Conservation (phyloP, 2,329 filamentous ascomycete species). For the Monosporascus sp. region DNA sequence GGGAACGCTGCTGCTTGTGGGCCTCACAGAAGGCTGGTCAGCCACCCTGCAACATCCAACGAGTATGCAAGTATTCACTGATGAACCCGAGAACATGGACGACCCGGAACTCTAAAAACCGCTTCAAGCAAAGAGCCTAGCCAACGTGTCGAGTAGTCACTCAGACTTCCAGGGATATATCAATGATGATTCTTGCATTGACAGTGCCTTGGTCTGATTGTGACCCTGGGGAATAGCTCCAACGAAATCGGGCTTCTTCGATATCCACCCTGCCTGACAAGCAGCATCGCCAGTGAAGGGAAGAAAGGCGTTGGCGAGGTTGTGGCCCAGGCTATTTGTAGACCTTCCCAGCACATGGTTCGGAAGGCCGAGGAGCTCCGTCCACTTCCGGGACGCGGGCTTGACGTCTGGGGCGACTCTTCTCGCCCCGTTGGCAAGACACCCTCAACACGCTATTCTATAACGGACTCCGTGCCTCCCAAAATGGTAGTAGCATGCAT, state of each 20-base stretch:
- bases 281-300: no score
- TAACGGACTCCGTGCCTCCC: neutral
- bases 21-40: neutral
- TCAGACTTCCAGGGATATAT: neutral
- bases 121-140: neutral
- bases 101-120: neutral
- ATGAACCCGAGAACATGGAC: neutral
- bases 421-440: no score
- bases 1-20: neutral
- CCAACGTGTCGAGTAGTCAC: neutral
- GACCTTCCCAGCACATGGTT: no score
- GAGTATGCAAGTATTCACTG: neutral
- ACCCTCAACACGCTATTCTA: no score
- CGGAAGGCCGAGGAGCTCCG: no score
- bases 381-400: no score
- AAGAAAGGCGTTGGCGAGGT: neutral
- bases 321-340: neutral
- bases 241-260: neutral
- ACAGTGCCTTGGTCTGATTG: neutral
- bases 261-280: neutral
- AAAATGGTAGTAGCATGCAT: neutral
- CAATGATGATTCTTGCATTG: neutral
- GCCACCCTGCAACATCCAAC: neutral
- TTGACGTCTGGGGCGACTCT: no score
- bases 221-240: no score